phyloP scores from a whole-genome alignment of 1,284 basidiomycete species.

The Cerrena zonata region DNA sequence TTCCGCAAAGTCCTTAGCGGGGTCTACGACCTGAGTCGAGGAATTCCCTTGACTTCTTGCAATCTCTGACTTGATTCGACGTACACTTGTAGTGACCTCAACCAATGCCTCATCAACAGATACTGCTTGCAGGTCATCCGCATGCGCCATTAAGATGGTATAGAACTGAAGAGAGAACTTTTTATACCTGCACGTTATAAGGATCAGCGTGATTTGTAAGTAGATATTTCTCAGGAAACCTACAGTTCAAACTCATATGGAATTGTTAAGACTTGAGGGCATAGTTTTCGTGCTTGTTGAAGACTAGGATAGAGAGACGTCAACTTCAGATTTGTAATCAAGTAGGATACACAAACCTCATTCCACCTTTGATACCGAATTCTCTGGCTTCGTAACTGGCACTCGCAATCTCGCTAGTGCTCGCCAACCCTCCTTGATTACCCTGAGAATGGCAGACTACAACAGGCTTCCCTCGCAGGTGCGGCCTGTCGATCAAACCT shows the following conservation, averaged over 20 bases:
- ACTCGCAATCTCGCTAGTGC: conserved; percentile 92
- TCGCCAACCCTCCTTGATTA: conserved; percentile 56
- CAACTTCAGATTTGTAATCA: not conserved
- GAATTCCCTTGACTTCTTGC: conserved; percentile 21
- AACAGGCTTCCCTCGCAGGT: conserved; percentile 79
- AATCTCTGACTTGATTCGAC: conserved; percentile 32
- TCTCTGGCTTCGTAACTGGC: conserved; percentile 89
- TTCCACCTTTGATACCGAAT: conserved; percentile 88
- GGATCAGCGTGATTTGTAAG: too few relatives aligned
- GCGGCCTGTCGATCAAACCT: conserved; percentile 72
- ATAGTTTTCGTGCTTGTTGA: conserved; percentile 78
- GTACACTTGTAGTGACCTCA: conserved; percentile 74
- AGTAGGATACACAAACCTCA: conserved; percentile 56
- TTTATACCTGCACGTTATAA: conserved; percentile 68
- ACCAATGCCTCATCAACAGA: conserved; percentile 94
- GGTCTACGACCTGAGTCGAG: conserved; percentile 36
- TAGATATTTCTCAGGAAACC: too few relatives aligned
- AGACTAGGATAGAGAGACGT: conserved; percentile 42
- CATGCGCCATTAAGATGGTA: conserved; percentile 81
- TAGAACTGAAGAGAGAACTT: conserved; percentile 82
- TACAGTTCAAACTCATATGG: conserved; percentile 85
- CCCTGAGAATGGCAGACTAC: conserved; percentile 94
- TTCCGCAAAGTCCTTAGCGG: conserved; percentile 75
- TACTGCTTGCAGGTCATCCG: conserved; percentile 90
- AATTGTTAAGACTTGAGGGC: conserved; percentile 72